Conservation (phyloP, 83 land plant genomes). For the Thuja plicata region DNA sequence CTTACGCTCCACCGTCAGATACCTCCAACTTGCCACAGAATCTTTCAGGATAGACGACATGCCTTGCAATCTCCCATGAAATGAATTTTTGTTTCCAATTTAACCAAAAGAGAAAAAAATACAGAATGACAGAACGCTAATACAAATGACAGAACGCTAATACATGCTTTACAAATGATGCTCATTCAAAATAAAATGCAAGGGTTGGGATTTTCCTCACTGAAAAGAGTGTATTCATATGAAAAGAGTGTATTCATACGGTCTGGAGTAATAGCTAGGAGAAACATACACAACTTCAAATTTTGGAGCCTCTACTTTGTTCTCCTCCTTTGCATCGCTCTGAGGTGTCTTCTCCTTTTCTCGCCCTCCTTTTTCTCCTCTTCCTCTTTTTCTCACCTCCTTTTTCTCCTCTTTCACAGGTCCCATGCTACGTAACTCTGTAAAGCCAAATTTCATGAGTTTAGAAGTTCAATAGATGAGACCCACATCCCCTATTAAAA, state of each 20-base stretch:
- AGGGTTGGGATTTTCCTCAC: not conserved
- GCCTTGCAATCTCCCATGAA: no score
- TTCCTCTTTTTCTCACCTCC: conserved; percentile 20
- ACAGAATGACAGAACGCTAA: no score
- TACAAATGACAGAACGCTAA: no score
- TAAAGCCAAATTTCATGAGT: conserved; percentile 22
- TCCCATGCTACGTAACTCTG: conserved; percentile 28
- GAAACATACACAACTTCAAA: not conserved
- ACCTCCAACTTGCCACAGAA: no score
- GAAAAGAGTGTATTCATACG: not conserved
- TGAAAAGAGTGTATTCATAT: not conserved
- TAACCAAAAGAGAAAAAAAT: no score
- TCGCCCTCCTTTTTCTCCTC: conserved; percentile 24
- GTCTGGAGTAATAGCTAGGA: not conserved
- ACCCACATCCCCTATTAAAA: conserved; percentile 25
- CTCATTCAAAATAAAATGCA: not conserved
- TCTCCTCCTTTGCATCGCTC: conserved; percentile 20
- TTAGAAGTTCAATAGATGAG: conserved; percentile 16
- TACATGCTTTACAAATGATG: no score
- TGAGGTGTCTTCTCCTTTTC: conserved; percentile 20
- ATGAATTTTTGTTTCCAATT: no score
- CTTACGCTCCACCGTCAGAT: no score
- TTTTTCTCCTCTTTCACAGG: conserved; percentile 36
- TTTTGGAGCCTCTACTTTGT: not conserved
- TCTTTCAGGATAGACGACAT: no score